These are phyloP conservation scores for Phytomonas sp. DNA, from an alignment of 208 protist genomes.

Conservation along the genomic window DNA sequence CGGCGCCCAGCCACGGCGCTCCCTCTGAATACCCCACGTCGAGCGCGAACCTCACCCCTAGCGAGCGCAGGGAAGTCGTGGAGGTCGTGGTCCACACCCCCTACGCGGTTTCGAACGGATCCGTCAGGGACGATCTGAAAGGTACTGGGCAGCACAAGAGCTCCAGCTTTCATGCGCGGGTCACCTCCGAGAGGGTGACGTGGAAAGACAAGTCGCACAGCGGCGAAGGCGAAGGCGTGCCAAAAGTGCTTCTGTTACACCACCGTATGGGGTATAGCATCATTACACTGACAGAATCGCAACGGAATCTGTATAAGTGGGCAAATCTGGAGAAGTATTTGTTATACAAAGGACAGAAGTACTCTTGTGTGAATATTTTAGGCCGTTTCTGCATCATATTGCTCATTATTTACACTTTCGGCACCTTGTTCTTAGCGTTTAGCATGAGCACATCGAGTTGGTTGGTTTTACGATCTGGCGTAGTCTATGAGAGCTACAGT, in stretches of 20 bases:
- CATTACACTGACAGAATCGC: conserved; percentile 20
- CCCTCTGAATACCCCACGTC: neutral
- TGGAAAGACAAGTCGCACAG: neutral
- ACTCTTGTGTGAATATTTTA: conserved; percentile 60
- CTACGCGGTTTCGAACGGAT: neutral
- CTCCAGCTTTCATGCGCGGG: neutral
- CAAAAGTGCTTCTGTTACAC: conserved; percentile 21
- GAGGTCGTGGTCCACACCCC: neutral
- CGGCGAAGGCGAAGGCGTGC: neutral
- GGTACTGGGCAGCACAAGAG: neutral
- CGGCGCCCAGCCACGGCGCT: neutral
- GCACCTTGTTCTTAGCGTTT: conserved; percentile 41
- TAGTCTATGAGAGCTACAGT: conserved; percentile 28
- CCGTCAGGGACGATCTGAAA: neutral
- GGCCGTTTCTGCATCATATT: conserved; percentile 40
- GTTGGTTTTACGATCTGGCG: conserved; percentile 21
- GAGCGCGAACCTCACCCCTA: neutral
- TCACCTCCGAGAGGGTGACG: neutral
- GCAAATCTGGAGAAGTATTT: conserved; percentile 35
- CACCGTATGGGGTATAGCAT: conserved; percentile 49
- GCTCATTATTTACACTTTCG: conserved; percentile 31
- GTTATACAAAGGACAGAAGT: conserved; percentile 79
- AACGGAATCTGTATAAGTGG: conserved; percentile 23
- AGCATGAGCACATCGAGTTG: conserved; percentile 48
- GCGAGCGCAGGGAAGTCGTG: neutral